Percentiles rank a stretch among this genome's conserved stretches.
phyloP scores from a whole-genome alignment of 2,329 filamentous ascomycete genomes.

The Ambrosiella xylebori region DNA sequence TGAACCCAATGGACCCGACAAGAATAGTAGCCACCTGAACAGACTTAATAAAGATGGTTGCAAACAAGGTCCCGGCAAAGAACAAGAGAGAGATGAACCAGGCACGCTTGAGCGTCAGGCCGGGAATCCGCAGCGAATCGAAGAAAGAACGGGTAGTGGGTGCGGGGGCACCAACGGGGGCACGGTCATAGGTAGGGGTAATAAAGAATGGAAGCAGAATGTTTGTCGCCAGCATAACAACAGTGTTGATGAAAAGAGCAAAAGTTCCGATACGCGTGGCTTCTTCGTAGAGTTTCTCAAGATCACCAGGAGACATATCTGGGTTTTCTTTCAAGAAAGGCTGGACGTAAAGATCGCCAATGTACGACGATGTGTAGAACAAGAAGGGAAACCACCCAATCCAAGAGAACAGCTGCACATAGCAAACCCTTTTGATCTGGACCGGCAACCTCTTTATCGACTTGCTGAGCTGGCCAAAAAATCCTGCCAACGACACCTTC shows the following conservation, averaged over 20 bases:
- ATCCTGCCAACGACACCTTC: constrained; percentile 50
- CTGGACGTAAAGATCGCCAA: constrained; percentile 82
- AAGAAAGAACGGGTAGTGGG: constrained; percentile 28
- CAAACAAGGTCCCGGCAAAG: constrained; percentile 66
- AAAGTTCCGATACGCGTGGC: constrained; percentile 79
- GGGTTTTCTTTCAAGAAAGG: constrained; percentile 63
- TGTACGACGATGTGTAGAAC: constrained; percentile 88
- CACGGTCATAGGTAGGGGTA: constrained; percentile 53
- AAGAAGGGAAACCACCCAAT: constrained; percentile 91
- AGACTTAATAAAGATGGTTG: constrained; percentile 60
- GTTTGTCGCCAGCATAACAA: constrained; percentile 68
- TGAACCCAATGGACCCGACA: constrained; percentile 68
- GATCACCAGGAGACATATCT: constrained; percentile 55
- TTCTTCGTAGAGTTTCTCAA: constrained; percentile 65
- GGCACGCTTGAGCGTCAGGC: constrained; percentile 70
- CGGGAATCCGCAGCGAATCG: constrained; percentile 53
- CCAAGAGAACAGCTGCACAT: constrained; percentile 76
- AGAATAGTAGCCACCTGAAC: constrained; percentile 57
- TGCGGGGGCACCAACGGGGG: constrained; percentile 3
- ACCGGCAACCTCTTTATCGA: constrained; percentile 65
- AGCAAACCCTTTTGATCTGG: constrained; percentile 67
- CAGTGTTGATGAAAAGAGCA: constrained; percentile 72
- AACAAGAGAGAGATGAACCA: constrained; percentile 79
- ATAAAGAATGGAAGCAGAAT: constrained; percentile 75
- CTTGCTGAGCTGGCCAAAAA: constrained; percentile 62